These are phyloP conservation scores for Candida ascalaphidarum DNA, from an alignment of 805 yeast genomes.

Conservation along the genomic window DNA sequence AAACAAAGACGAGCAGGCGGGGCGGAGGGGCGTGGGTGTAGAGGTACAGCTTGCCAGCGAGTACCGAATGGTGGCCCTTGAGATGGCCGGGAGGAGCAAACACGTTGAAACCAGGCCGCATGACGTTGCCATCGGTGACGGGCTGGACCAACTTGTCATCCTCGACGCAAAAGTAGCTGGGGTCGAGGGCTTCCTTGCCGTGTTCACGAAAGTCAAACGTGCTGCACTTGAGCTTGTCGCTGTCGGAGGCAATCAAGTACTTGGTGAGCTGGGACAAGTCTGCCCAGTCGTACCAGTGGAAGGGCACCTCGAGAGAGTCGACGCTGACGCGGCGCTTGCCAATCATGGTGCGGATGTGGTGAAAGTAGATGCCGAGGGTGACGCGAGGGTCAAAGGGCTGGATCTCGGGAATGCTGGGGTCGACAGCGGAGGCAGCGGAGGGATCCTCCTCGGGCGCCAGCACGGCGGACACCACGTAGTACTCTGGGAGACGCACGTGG, in stretches of 20 bases:
- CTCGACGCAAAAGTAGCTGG: conserved; percentile 7
- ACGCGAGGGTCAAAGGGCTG: conserved; percentile 19
- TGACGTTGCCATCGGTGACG: conserved; percentile 10
- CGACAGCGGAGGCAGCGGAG: too few species aligned
- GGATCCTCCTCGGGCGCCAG: background rate
- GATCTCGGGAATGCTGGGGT: too few species aligned
- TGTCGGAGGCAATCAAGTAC: conserved; percentile 3
- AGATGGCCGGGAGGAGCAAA: conserved; percentile 7
- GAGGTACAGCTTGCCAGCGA: conserved; percentile 13
- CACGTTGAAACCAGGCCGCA: conserved; percentile 15
- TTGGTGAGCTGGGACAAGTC: conserved; percentile 5
- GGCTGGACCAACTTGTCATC: conserved; percentile 9
- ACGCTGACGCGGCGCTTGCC: too few species aligned
- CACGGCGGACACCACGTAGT: background rate
- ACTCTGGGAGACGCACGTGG: background rate
- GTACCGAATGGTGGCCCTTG: conserved; percentile 7
- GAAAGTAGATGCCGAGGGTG: conserved; percentile 14
- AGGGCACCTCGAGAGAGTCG: conserved; percentile 4
- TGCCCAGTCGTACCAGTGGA: conserved; percentile 13
- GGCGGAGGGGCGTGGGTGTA: conserved; percentile 25
- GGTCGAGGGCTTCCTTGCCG: background rate
- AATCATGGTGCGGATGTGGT: conserved; percentile 5
- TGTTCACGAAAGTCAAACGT: background rate
- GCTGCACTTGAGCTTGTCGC: background rate
- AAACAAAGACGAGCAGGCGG: conserved; percentile 11